phyloP scores from a whole-genome alignment of 371 early-diverging fungal species.

The Chytridium lagenaria region DNA sequence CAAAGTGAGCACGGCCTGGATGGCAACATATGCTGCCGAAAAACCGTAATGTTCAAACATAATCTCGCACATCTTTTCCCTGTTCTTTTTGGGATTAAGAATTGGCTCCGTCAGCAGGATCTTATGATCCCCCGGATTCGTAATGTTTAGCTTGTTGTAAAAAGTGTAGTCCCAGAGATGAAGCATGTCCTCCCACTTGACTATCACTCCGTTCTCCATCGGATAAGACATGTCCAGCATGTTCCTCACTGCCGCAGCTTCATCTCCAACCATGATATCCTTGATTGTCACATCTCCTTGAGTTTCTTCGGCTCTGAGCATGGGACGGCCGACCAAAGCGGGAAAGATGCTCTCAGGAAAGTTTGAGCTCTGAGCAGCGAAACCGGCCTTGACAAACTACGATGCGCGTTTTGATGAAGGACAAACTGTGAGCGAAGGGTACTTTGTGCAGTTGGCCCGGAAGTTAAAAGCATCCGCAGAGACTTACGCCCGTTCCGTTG shows the following conservation, averaged over 20 bases:
- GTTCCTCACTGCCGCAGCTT: constrained; percentile 87
- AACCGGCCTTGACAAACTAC: constrained; percentile 96
- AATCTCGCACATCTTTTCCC: constrained; percentile 90
- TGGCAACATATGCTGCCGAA: constrained; percentile 90
- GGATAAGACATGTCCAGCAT: constrained; percentile 96
- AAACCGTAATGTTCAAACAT: constrained; percentile 98
- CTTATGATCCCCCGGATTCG: constrained; percentile 84
- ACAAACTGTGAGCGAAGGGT: not conserved
- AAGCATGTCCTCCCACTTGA: constrained; percentile 97
- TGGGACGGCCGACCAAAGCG: constrained; percentile 96
- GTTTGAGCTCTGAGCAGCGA: constrained; percentile 82
- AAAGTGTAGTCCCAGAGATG: constrained; percentile 98
- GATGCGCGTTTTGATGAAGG: constrained; percentile 7
- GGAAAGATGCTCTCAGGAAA: constrained; percentile 96
- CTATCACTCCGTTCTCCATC: constrained; percentile 97
- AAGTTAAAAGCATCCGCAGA: too few relatives aligned
- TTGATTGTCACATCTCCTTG: constrained; percentile 76
- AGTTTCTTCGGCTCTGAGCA: constrained; percentile 92
- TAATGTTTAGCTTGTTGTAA: constrained; percentile 83
- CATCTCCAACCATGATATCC: constrained; percentile 97
- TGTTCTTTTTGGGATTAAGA: constrained; percentile 90
- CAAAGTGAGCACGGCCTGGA: constrained; percentile 96
- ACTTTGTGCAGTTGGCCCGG: too few relatives aligned
- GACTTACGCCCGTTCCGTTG: constrained; percentile 93
- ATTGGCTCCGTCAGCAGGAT: constrained; percentile 96